phyloP scores from a whole-genome alignment of 257 asterid genomes.

The Leonotis leonurus region DNA sequence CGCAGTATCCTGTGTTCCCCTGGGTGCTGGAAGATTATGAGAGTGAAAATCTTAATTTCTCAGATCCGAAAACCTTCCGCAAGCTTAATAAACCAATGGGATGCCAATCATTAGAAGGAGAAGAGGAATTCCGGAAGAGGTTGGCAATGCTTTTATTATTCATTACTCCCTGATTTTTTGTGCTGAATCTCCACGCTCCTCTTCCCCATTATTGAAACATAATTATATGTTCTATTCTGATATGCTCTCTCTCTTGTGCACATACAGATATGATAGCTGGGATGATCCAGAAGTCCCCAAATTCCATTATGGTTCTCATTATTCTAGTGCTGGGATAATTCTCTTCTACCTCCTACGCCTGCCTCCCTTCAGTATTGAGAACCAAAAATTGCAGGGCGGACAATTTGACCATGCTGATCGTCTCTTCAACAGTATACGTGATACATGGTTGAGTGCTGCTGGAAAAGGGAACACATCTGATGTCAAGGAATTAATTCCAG shows the following conservation, averaged over 20 bases:
- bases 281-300: conserved; percentile 99
- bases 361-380: conserved; percentile 90
- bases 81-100: conserved; percentile 95
- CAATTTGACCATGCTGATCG: conserved; percentile 99
- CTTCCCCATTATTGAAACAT: no score
- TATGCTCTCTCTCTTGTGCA: no score
- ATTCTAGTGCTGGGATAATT: conserved; percentile 98
- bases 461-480: conserved; percentile 98
- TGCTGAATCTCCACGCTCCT: conserved; percentile 3
- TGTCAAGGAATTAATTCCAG: conserved; percentile 97
- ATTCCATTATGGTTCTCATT: conserved; percentile 98
- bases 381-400: conserved; percentile 96
- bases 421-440: conserved; percentile 82
- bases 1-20: conserved; percentile 98
- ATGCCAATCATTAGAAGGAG: conserved; percentile 92
- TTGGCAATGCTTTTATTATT: conserved; percentile 22
- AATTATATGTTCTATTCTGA: no score
- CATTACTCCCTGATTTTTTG: not conserved
- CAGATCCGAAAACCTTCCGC: conserved; percentile 87
- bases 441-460: conserved; percentile 98
- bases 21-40: conserved; percentile 97
- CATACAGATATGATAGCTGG: conserved; percentile 91
- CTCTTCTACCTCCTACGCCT: conserved; percentile 93
- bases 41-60: conserved; percentile 74
- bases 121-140: conserved; percentile 96